These are phyloP conservation scores for Pyrenophora tritici-repentis DNA, from an alignment of 2,329 filamentous ascomycete genomes.

Conservation along the genomic window DNA sequence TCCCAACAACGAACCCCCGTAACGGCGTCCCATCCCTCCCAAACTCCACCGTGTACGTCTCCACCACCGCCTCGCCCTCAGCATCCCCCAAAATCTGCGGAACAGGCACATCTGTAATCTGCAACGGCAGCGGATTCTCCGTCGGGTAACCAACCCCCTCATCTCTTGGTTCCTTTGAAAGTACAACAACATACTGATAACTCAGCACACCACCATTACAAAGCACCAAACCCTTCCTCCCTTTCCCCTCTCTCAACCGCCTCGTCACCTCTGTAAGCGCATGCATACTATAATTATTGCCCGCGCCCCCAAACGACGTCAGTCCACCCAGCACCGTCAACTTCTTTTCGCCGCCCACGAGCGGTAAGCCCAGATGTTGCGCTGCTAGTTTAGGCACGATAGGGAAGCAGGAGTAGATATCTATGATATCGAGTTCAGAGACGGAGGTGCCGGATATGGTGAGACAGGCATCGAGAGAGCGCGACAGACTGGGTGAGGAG, in stretches of 20 bases:
- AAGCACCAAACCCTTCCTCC: conserved; percentile 61
- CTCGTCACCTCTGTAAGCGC: conserved; percentile 52
- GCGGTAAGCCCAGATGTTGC: conserved; percentile 61
- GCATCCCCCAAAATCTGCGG: conserved; percentile 49
- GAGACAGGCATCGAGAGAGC: conserved; percentile 61
- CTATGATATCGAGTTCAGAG: conserved; percentile 63
- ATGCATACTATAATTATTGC: conserved; percentile 74
- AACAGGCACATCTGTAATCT: conserved; percentile 47
- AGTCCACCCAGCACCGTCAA: conserved; percentile 68
- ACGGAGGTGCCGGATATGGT: conserved; percentile 53
- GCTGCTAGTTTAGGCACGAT: conserved; percentile 71
- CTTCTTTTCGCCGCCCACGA: conserved; percentile 52
- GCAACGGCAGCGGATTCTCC: conserved; percentile 52
- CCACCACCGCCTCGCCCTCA: conserved; percentile 58
- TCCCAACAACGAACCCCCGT: conserved; percentile 58
- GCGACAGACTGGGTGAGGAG: conserved; percentile 62
- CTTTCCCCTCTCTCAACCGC: conserved; percentile 54
- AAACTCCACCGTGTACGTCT: conserved; percentile 67
- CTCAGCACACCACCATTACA: conserved; percentile 70
- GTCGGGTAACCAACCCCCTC: conserved; percentile 53
- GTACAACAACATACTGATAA: conserved; percentile 66
- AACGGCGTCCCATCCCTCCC: conserved; percentile 56
- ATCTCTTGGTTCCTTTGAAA: conserved; percentile 56
- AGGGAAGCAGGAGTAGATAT: conserved; percentile 72
- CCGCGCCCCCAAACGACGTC: conserved; percentile 71